Base-by-base conservation (phyloP, 106 monocot genomes). In the Dioscorea alata region DNA sequence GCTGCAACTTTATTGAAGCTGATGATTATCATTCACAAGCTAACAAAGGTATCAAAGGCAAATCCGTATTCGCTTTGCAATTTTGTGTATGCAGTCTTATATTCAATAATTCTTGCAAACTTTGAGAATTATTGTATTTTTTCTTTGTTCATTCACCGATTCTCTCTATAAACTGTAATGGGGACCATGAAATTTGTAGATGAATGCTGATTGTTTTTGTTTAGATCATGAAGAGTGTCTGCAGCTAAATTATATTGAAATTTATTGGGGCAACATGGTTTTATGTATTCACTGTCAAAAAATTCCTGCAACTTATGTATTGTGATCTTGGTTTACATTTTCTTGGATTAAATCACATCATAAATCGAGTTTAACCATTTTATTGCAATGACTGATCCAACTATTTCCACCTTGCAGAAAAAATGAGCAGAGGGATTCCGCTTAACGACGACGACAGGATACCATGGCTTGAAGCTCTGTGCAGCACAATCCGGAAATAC, bases 401-500 rank as follows among this genome's bases (percentile, higher is more conserved):
- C 54, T 54, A 5, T 18, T 57, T 54, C 9, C 53, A 18, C 22
- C 51, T 33, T 67, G 21, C 81, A 99, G 97, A 79, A 19, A 99
- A 92, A 62, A 99, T 99, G 92, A 72, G 76, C 22, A 77, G 76
- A 24, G 89, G 89, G 17, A 72, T 87, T 49, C 83, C 97, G 8
- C 76, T 99, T 15, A 32, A 81, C 2, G 92, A 99, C 6, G 76
- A 74, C 60, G 92, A 99, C 28, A 77, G 97, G 6, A 35, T 77
- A 13, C 92, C 97, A 48, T 99, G 97, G 97, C 92, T 99, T 0
- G 84, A 86, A 80, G 18, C 84, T 15, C 82, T 99, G 16, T 58
- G 81, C 0, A 70, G 83, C 63, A 78, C 76, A 0, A 77, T 84
- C 23, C 61, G 63, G 54, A 51, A 79, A 64, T 65, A 67, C 33